phyloP scores from a whole-genome alignment of 352 stramenopile species.

The Globisporangium takayamanum region DNA sequence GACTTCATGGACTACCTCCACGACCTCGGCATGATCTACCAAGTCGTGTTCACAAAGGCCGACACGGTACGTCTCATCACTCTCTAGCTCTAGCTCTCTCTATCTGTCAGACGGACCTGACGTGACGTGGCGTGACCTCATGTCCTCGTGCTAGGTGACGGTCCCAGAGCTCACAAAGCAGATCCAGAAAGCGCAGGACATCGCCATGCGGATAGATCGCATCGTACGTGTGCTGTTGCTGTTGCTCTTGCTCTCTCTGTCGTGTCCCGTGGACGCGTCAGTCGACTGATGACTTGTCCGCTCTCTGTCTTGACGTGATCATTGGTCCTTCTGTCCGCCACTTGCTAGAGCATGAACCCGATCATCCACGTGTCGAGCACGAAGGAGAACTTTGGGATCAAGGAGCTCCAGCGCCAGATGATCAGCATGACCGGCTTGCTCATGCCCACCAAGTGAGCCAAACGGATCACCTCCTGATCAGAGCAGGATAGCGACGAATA shows the following conservation, averaged over 20 bases:
- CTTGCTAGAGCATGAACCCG: constrained; percentile 66
- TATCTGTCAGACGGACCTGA: not conserved
- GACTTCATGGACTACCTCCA: constrained; percentile 89
- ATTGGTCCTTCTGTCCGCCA: not conserved
- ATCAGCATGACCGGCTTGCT: constrained; percentile 56
- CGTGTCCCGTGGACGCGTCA: not conserved
- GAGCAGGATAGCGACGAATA: too few species aligned
- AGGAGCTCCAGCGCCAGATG: constrained; percentile 72
- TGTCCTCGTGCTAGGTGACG: constrained; percentile 19
- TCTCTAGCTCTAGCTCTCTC: not conserved
- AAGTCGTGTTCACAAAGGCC: constrained; percentile 89
- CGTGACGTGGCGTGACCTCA: not conserved
- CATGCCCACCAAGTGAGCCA: not conserved
- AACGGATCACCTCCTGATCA: too few species aligned
- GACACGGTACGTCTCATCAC: constrained; percentile 33
- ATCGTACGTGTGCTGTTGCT: constrained; percentile 24
- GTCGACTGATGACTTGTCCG: not conserved
- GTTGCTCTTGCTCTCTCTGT: not conserved
- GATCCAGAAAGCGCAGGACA: constrained; percentile 42
- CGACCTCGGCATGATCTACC: constrained; percentile 73
- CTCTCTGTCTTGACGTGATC: not conserved
- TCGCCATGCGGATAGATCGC: constrained; percentile 37
- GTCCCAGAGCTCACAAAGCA: constrained; percentile 36
- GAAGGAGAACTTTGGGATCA: constrained; percentile 70
- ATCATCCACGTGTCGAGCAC: constrained; percentile 75